These are phyloP conservation scores for Andalucia godoyi DNA, from an alignment of 78 protist species.

Conservation along the genomic window DNA sequence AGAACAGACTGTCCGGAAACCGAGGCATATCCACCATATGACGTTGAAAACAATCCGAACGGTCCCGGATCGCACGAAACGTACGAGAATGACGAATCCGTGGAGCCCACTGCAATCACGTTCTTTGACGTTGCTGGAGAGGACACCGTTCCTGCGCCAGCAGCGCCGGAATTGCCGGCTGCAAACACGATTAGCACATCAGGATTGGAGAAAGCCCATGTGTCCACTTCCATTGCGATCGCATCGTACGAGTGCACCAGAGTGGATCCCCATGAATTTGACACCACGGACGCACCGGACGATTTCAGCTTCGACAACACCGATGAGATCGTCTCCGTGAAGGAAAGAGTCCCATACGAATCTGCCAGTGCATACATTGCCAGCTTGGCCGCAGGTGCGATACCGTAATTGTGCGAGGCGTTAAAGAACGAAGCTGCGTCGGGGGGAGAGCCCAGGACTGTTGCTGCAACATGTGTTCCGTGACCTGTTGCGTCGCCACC, in stretches of 20 bases:
- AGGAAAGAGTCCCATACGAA: neutral
- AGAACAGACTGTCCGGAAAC: too few relatives aligned
- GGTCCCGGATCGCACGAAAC: too few relatives aligned
- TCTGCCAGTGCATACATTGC: neutral
- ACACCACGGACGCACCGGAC: neutral
- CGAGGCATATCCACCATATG: too few relatives aligned
- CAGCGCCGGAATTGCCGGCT: conserved; percentile 4
- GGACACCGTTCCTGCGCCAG: neutral
- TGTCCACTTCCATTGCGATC: neutral
- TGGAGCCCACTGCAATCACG: conserved; percentile 9
- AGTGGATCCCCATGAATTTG: conserved; percentile 8
- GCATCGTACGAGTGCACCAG: neutral
- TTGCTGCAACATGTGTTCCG: conserved; percentile 15
- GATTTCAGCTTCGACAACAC: neutral
- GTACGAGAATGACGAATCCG: too few relatives aligned
- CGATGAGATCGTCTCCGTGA: neutral
- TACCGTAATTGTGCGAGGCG: neutral
- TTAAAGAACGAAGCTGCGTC: neutral
- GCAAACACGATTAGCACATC: neutral
- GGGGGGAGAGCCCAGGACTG: neutral
- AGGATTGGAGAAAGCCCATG: neutral
- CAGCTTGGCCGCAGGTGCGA: neutral
- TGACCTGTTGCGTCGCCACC: neutral
- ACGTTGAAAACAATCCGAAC: too few relatives aligned
- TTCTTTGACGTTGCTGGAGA: conserved; percentile 1